Evolutionary conservation across 257 asterid genomes (phyloP), one percentile per base, ranked within the genome.

Genomic region (Verbena officinalis): DNA sequence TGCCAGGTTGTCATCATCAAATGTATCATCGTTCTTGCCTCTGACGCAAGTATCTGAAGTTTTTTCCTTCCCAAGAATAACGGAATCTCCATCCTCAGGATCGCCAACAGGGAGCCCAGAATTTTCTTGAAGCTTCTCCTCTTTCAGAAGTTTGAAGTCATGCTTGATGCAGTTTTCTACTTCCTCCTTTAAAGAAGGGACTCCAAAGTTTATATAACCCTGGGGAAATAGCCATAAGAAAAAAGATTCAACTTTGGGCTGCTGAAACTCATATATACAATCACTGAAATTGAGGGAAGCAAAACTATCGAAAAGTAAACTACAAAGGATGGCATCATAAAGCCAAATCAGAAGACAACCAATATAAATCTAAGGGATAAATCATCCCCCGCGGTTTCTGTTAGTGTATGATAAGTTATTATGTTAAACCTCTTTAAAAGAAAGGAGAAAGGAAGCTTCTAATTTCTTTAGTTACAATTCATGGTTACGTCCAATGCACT

Each of bases 151-250:
- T 74, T 87, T 79, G 70, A 81, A 52, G 71, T 79, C 85, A 65
- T 75, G 88, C 40, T 75, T 75, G 73, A 71, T 65, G 75, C 79
- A 77, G 68, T 68, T 78, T 49, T 73, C 87, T 22, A 72, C 79
- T 73, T 78, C 84, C 48, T 69, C 78, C 78, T 86, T 89, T 69
- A 64, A 81, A 52, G 86, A 86, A 76, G 96, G 90, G 75, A 88
- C 90, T 56, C 98, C 99, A 77, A 80, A 88, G 81, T 94, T 94
- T 77, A 94, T 85, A 68, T 85, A 84, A 53, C 99, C 99, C 99
- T 94, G 89, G 66, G 53, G 39, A 76, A 51, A 50, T 38, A 39
- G 46, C 56, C 50, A 58, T 38, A 50, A 49, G 72, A 72, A 70
- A 67, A 46, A 66, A 20, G 49, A 55, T 53, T 59, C 62, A 19